Base-by-base conservation (phyloP, 2,329 filamentous ascomycete genomes). In the Calonectria pauciramosa region DNA sequence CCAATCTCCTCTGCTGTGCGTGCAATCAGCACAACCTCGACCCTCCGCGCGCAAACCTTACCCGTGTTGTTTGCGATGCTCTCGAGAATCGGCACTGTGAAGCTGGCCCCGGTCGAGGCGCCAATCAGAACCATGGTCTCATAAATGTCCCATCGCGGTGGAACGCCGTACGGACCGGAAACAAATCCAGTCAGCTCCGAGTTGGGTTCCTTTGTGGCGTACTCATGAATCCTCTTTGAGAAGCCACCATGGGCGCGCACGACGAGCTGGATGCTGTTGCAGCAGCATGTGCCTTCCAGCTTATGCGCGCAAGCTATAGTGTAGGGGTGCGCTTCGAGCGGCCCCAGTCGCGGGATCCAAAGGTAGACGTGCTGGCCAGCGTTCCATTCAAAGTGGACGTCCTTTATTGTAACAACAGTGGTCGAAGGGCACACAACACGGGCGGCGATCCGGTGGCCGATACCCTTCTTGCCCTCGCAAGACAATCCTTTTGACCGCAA, bases 81-180 rank as follows among this genome's bases (percentile, higher is more conserved):
- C 77, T 93, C 91, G 0, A 93, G 84, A 4, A 93, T 90, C 0
- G 91, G 91, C 8, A 93, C 82, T 1, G 89, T 91, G 70, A 91
- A 93, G 4, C 91, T 92, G 1, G 91, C 89, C n/a, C 91, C 91
- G 0, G 91, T 93, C 0, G 91, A 93, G 0, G 91, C 91, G 0
- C 90, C 91, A 52, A 93, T 89, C 4, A 93, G 85, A 6, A 93
- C 84, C 54, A 93, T 82, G 0, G 90, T 91, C 82, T 93, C 91
- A 80, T 89, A 93, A 0, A 89, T 85, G 63, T 91, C 86, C 89
- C 90, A 92, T 6, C 86, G 85, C 0, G 90, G 90, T 2, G 90
- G 90, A 6, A 83, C 83, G 20, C 91, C 91, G 59, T 89, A 92
- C 0, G 91, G 91, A 0, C 91, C 91, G 1, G 88, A 85, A 2